phyloP scores from a whole-genome alignment of 2,329 filamentous ascomycete species.

The Verticillium klebahnii region DNA sequence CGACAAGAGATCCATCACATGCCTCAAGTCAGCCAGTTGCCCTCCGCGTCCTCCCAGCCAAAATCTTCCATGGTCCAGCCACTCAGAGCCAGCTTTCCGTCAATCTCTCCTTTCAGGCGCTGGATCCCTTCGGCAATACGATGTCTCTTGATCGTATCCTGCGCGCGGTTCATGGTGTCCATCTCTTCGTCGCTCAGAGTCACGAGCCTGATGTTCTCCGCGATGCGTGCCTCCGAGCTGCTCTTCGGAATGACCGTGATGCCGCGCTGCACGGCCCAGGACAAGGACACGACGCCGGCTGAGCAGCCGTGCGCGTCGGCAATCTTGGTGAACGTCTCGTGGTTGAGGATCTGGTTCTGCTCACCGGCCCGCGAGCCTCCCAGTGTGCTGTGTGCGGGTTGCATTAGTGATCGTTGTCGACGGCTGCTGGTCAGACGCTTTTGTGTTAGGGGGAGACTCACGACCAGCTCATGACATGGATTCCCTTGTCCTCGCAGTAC shows the following conservation, averaged over 20 bases:
- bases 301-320: slow-evolving; percentile 17
- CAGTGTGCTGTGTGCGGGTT: slow-evolving; percentile 3
- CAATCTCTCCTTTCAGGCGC: slow-evolving; percentile 11
- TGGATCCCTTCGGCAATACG: slow-evolving; percentile 15
- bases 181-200: slow-evolving; percentile 20
- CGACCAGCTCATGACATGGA: slow-evolving; percentile 24
- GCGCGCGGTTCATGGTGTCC: slow-evolving; percentile 17
- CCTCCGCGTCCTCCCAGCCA: slow-evolving; percentile 22
- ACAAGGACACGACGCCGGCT: slow-evolving; percentile 19
- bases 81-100: slow-evolving; percentile 16
- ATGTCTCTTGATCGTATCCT: slow-evolving; percentile 16
- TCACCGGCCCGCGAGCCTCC: slow-evolving; percentile 5
- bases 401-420: too few relatives aligned
- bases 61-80: slow-evolving; percentile 19
- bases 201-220: slow-evolving; percentile 19
- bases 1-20: not conserved
- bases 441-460: slow-evolving; percentile 3
- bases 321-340: slow-evolving; percentile 18
- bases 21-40: slow-evolving; percentile 17
- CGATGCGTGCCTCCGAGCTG: slow-evolving; percentile 14
- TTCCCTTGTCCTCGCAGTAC: slow-evolving; percentile 24
- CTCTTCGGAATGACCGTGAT: slow-evolving; percentile 20
- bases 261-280: slow-evolving; percentile 20
- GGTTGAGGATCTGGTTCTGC: slow-evolving; percentile 13
- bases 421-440: not conserved